Percentiles rank a stretch among this genome's conserved stretches.
phyloP scores from a whole-genome alignment of 2,329 filamentous ascomycete species.

The Dactylonectria estremocensis region DNA sequence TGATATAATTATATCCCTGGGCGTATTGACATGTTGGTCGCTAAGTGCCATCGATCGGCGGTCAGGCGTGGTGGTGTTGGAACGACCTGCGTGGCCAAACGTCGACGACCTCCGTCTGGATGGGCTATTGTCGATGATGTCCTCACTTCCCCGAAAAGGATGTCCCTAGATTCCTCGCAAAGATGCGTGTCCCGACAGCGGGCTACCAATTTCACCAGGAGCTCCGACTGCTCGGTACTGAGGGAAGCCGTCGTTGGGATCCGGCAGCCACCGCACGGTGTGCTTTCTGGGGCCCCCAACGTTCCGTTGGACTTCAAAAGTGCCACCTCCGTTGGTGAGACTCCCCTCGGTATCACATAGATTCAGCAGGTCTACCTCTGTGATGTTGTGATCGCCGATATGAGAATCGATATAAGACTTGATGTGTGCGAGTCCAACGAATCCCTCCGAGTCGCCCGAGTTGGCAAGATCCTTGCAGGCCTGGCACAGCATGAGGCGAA shows the following conservation, averaged over 20 bases:
- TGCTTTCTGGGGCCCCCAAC: slow-evolving; percentile 54
- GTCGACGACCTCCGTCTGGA: not conserved
- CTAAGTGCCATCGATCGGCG: slow-evolving; percentile 16
- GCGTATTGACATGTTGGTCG: slow-evolving; percentile 14
- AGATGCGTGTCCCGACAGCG: slow-evolving; percentile 64
- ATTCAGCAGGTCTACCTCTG: slow-evolving; percentile 80
- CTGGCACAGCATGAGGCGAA: slow-evolving; percentile 82
- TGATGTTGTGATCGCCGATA: slow-evolving; percentile 52
- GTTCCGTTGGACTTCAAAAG: slow-evolving; percentile 78
- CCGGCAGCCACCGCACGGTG: slow-evolving; percentile 70
- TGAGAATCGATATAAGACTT: slow-evolving; percentile 77
- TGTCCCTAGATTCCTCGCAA: slow-evolving; percentile 55
- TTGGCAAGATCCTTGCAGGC: slow-evolving; percentile 78
- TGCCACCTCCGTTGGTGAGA: slow-evolving; percentile 88
- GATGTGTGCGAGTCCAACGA: slow-evolving; percentile 77
- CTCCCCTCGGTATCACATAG: slow-evolving; percentile 95
- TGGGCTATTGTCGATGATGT: slow-evolving; percentile 17
- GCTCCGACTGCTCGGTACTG: slow-evolving; percentile 65
- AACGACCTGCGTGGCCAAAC: slow-evolving; percentile 11
- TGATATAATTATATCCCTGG: not conserved
- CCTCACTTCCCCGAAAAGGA: slow-evolving; percentile 29
- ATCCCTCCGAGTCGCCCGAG: slow-evolving; percentile 69
- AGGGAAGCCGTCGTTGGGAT: slow-evolving; percentile 60
- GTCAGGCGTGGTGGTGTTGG: slow-evolving; percentile 8
- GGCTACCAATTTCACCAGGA: slow-evolving; percentile 81